Conservation (phyloP, 2,329 filamentous ascomycete species). For the Aspergillus versicolor region DNA sequence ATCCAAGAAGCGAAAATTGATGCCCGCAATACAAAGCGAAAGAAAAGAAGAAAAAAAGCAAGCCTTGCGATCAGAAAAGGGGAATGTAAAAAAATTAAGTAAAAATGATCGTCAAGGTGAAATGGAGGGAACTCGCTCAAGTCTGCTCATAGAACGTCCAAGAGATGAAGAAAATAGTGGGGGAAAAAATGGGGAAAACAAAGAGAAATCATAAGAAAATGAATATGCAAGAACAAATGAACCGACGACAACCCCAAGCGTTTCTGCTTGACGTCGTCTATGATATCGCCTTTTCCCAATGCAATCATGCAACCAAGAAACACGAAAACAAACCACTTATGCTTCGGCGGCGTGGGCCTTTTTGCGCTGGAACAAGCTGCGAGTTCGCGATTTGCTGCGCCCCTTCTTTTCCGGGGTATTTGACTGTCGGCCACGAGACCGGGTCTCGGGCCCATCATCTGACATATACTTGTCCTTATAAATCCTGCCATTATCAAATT, state of each 20-base stretch:
- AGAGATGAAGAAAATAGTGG: slow-evolving; percentile 7
- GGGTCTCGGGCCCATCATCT: slow-evolving; percentile 53
- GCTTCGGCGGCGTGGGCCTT: slow-evolving; percentile 38
- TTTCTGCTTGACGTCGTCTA: slow-evolving; percentile 3
- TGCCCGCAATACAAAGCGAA: slow-evolving; percentile 14
- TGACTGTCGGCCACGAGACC: slow-evolving; percentile 35
- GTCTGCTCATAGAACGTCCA: slow-evolving; percentile 4
- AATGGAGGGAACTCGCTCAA: neutral
- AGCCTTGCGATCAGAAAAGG: slow-evolving; percentile 3
- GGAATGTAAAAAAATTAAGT: slow-evolving; percentile 14
- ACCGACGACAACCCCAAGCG: slow-evolving; percentile 1
- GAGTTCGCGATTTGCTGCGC: slow-evolving; percentile 73
- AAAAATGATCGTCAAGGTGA: neutral
- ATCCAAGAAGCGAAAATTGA: slow-evolving; percentile 24
- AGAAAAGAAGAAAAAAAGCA: neutral
- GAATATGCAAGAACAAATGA: slow-evolving; percentile 18
- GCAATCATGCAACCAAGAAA: slow-evolving; percentile 22
- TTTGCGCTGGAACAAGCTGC: slow-evolving; percentile 70
- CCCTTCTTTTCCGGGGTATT: slow-evolving; percentile 61
- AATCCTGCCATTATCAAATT: slow-evolving; percentile 63
- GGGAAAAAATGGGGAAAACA: slow-evolving; percentile 14
- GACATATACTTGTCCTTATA: slow-evolving; percentile 90
- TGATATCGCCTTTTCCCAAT: slow-evolving; percentile 5
- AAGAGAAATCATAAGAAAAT: neutral
- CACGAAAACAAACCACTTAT: slow-evolving; percentile 11